Evolutionary conservation across 768 basidiomycete species (phyloP).

Genomic region (Psilocybe sp.): DNA sequence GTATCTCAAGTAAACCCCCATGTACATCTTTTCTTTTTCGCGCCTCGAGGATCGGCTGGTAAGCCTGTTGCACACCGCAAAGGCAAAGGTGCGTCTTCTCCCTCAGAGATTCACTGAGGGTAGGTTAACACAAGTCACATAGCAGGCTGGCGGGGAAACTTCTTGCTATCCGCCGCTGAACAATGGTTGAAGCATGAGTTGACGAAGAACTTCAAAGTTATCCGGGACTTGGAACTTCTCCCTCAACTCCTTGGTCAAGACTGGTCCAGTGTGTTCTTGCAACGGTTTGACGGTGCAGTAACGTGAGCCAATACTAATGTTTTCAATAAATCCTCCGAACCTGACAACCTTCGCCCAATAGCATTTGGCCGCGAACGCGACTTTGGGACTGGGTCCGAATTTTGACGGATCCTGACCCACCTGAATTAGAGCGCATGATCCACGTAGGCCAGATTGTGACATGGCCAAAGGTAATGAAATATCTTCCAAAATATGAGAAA

Average conservation of each 20-base stretch:
- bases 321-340: slow-evolving; percentile 18
- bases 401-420: slow-evolving; percentile 77
- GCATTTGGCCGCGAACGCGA: slow-evolving; percentile 84
- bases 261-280: slow-evolving; percentile 95
- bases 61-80: slow-evolving; percentile 93
- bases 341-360: slow-evolving; percentile 22
- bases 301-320: slow-evolving; percentile 72
- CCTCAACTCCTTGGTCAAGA: slow-evolving; percentile 92
- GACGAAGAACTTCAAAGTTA: slow-evolving; percentile 97
- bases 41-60: slow-evolving; percentile 83
- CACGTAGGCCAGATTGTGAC: slow-evolving; percentile 84
- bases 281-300: slow-evolving; percentile 85
- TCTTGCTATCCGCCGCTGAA: slow-evolving; percentile 86
- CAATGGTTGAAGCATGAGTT: slow-evolving; percentile 95
- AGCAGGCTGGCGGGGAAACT: slow-evolving; percentile 93
- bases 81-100: slow-evolving; percentile 64
- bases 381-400: slow-evolving; percentile 84
- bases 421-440: slow-evolving; percentile 84
- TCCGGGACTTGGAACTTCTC: slow-evolving; percentile 92
- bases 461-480: slow-evolving; percentile 83
- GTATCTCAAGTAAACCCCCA: slow-evolving; percentile 94
- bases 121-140: neutral
- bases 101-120: neutral
- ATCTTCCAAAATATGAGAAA: neutral
- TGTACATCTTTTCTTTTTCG: slow-evolving; percentile 94